Evolutionary conservation across 495 filamentous ascomycete genomes (phyloP).

Genomic region (Amphirosellinia nigrospora): DNA sequence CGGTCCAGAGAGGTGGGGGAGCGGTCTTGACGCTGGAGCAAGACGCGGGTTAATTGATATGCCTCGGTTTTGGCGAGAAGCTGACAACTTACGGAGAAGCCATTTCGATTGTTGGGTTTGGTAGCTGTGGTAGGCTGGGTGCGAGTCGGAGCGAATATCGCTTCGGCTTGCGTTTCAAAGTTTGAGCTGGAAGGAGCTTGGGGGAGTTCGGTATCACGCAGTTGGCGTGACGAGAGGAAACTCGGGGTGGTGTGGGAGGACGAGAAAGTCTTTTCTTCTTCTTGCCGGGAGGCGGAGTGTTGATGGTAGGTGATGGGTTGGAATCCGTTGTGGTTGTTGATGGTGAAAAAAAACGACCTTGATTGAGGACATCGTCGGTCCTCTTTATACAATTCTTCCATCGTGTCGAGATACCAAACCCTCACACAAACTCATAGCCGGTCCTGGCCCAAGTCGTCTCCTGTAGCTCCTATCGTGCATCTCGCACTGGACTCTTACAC

Average conservation of each 20-base stretch:
- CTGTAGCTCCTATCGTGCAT: slow-evolving; percentile 20
- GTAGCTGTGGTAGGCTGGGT: slow-evolving; percentile 2
- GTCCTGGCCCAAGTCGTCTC: slow-evolving; percentile 6
- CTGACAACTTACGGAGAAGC: slow-evolving; percentile 39
- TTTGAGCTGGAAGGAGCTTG: slow-evolving; percentile 11
- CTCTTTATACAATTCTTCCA: slow-evolving; percentile 34
- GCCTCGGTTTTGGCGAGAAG: background rate
- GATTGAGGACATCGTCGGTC: slow-evolving; percentile 3
- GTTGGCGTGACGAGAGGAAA: slow-evolving; percentile 22
- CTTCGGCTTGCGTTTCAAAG: slow-evolving; percentile 32
- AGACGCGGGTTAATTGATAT: slow-evolving; percentile 7
- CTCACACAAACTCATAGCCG: slow-evolving; percentile 1
- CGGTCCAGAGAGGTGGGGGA: slow-evolving; percentile 27
- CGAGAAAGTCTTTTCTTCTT: slow-evolving; percentile 29
- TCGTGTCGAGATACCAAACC: slow-evolving; percentile 5
- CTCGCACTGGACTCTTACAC: slow-evolving; percentile 18
- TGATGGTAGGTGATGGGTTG: slow-evolving; percentile 6
- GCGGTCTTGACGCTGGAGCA: slow-evolving; percentile 28
- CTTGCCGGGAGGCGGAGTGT: slow-evolving; percentile 24
- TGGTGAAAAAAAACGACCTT: slow-evolving; percentile 20
- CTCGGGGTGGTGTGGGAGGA: slow-evolving; percentile 31
- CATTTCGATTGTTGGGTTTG: slow-evolving; percentile 31
- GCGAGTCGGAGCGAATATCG: slow-evolving; percentile 30
- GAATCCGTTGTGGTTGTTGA: slow-evolving; percentile 29
- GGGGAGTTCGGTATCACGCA: slow-evolving; percentile 10